Base-by-base conservation (phyloP, 768 basidiomycete species). In the Boletus reticulatus region DNA sequence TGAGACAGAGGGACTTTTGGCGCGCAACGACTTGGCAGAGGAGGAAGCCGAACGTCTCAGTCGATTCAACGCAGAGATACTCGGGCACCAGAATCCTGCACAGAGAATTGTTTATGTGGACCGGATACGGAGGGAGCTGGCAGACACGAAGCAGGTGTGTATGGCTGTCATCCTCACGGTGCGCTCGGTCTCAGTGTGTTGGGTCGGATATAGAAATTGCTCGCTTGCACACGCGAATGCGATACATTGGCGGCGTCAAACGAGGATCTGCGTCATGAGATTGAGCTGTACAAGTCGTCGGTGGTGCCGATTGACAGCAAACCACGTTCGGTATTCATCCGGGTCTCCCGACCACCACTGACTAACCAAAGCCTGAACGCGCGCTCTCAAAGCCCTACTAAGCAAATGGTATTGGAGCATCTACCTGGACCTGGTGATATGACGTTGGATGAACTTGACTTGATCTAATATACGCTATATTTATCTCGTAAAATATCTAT, bases 31-130 rank as follows among this genome's bases (percentile, higher is more conserved):
- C 32, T 76, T 94, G 36, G 90, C 91, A 8, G 87, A 94, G 64
- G 85, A 85, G 41, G 94, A 96, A 67, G 84, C 88, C 0, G 76
- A 81, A 38, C 75, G 78, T n/a, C 78, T 96, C 42, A 85, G 88
- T 60, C 80, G 78, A 63, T 88, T 92, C 73, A 95, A 95, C 59
- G 89, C 91, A 1, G 85, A 94, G 67, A 88, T 96, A 55, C 74
- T 94, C 17, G 84, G 91, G 0, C 93, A 95, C 66, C 79, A 81
- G 34, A 94, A 95, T 65, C 89, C 90, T 10, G 84, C 84, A 2
- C 94, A 96, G 70, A 83, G 85, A 56, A 93, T 97, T 63, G 77
- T 85, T 68, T 95, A 96, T 62, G 84, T 97, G 16, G 94, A 95
- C 55, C 80, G 85, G 51, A 84, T 97, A 50, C 80, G 94, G 36